Evolutionary conservation across 345 rosid species (phyloP).

Genomic region (Clarkia xantiana): DNA sequence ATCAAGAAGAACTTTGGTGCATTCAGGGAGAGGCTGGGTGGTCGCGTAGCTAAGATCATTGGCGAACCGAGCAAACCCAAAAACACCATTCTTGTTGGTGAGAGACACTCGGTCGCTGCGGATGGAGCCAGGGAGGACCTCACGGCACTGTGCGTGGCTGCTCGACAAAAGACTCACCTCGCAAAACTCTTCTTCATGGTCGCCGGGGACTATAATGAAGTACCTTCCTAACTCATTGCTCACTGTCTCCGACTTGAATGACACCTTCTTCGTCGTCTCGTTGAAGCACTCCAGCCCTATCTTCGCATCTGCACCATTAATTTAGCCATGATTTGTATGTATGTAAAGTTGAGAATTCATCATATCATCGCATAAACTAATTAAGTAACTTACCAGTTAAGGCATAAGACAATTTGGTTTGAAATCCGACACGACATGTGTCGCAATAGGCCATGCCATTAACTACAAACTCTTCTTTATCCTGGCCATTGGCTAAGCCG

Average conservation of each 20-base stretch:
- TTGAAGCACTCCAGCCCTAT: constrained; percentile 10
- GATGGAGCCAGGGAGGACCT: constrained; percentile 3
- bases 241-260: not conserved
- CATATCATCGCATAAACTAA: too few relatives aligned
- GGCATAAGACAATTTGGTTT: constrained; percentile 5
- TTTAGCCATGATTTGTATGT: too few relatives aligned
- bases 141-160: constrained; percentile 10
- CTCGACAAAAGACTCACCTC: constrained; percentile 6
- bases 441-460: constrained; percentile 9
- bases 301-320: constrained; percentile 9
- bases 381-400: too few relatives aligned
- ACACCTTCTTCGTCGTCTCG: constrained; percentile 3
- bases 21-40: not conserved
- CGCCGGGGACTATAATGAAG: constrained; percentile 2
- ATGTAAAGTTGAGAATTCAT: too few relatives aligned
- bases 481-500: constrained; percentile 3
- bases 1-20: constrained; percentile 5
- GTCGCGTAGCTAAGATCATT: constrained; percentile 3
- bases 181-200: constrained; percentile 17
- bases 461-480: not conserved
- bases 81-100: constrained; percentile 11
- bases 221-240: constrained; percentile 7
- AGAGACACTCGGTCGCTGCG: constrained; percentile 10
- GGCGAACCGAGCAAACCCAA: constrained; percentile 7
- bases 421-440: constrained; percentile 10